phyloP scores from a whole-genome alignment of 1,139 yeast genomes.

The Suhomyces chickasaworum region DNA sequence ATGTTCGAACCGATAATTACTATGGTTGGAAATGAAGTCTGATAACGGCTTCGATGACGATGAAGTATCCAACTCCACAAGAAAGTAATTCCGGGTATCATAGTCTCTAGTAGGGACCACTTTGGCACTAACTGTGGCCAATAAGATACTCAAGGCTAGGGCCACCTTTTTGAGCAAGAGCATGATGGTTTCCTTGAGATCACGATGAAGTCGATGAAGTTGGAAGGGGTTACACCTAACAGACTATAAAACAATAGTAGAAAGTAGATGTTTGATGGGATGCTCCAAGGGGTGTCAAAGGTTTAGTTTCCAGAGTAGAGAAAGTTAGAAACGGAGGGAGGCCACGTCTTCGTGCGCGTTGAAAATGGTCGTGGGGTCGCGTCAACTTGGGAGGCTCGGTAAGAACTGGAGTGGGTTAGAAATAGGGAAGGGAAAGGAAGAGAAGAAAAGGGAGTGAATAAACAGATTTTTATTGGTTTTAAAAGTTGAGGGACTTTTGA shows the following conservation, averaged over 20 bases:
- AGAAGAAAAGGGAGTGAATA: too few species aligned
- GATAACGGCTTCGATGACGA: conserved; percentile 30
- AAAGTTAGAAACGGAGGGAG: neutral
- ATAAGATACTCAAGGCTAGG: conserved; percentile 3
- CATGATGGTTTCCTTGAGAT: conserved; percentile 2
- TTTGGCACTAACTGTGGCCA: conserved; percentile 6
- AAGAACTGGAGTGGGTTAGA: too few species aligned
- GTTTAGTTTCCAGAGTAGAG: neutral
- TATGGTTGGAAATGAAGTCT: conserved; percentile 39
- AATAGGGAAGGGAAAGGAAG: too few species aligned
- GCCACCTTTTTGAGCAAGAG: conserved; percentile 6
- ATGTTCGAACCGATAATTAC: conserved; percentile 53
- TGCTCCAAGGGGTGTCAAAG: neutral
- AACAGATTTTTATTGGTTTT: too few species aligned
- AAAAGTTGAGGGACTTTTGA: too few species aligned
- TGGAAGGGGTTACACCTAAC: neutral
- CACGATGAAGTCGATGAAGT: neutral
- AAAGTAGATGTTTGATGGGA: neutral
- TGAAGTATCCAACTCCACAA: conserved; percentile 54
- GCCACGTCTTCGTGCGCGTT: neutral
- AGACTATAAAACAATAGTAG: neutral
- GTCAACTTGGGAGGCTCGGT: neutral
- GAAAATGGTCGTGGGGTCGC: conserved; percentile 1
- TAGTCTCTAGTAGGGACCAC: conserved; percentile 40
- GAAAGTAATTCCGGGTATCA: conserved; percentile 51